phyloP scores from a whole-genome alignment of 2,329 filamentous ascomycete species.

The Arthrinium puccinioides region DNA sequence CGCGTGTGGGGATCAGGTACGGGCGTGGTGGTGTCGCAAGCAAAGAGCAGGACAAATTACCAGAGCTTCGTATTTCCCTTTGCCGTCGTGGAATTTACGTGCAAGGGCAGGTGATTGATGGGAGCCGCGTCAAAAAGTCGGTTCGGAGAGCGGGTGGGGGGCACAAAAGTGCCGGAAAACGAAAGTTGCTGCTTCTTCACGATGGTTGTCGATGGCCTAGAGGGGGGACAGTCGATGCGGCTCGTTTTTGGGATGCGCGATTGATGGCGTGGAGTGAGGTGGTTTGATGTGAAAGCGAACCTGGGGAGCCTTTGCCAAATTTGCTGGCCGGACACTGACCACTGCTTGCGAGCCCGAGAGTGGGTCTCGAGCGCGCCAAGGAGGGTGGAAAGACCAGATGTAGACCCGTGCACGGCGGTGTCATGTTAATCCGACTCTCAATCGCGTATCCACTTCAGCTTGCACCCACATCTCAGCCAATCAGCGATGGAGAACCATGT shows the following conservation, averaged over 20 bases:
- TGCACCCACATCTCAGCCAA: not conserved
- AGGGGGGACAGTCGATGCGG: slow-evolving; percentile 48
- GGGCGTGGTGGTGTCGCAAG: not conserved
- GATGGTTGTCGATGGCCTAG: slow-evolving; percentile 53
- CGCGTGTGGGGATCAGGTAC: not conserved
- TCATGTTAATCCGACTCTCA: not conserved
- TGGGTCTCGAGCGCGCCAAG: slow-evolving; percentile 3
- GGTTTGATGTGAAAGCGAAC: slow-evolving; percentile 5
- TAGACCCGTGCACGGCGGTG: not conserved
- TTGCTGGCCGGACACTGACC: slow-evolving; percentile 4
- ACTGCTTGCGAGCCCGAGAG: slow-evolving; percentile 1
- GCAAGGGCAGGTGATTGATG: slow-evolving; percentile 27
- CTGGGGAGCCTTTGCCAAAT: slow-evolving; percentile 5
- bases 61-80: too few species aligned
- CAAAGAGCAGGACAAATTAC: too few species aligned
- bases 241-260: slow-evolving; percentile 52
- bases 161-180: slow-evolving; percentile 48
- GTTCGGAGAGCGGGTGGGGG: slow-evolving; percentile 31
- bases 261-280: slow-evolving; percentile 33
- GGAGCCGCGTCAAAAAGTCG: slow-evolving; percentile 21
- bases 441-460: not conserved
- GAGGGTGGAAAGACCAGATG: not conserved
- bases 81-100: too few species aligned
- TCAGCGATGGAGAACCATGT: not conserved
- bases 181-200: slow-evolving; percentile 42